A percentile compares a stretch with the other conserved stretches of the same genome.
These are phyloP conservation scores for Dipteronia sinensis DNA, from an alignment of 345 rosid genomes.

Conservation along the genomic window DNA sequence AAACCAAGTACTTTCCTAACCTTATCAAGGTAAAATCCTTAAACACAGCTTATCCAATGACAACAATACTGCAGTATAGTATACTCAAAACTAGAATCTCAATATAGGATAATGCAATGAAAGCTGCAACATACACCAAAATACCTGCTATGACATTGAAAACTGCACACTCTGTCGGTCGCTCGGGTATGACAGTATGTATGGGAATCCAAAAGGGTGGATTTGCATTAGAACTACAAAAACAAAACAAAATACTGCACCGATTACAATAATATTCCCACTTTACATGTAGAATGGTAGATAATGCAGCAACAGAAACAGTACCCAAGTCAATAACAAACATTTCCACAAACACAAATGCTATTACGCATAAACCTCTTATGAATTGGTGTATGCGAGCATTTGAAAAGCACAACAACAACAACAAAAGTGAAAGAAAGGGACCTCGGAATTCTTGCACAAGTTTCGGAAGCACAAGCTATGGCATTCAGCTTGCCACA, in stretches of 20 bases:
- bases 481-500: constrained; percentile 99
- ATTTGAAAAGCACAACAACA: not conserved
- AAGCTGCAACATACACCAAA: not conserved
- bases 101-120: not conserved
- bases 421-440: not conserved
- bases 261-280: not conserved
- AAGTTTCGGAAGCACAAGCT: constrained; percentile 98
- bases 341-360: not conserved
- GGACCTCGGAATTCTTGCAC: constrained; percentile 97
- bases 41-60: not conserved
- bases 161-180: constrained; percentile 92
- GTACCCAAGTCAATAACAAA: no score
- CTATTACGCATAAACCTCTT: not conserved
- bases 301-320: no score
- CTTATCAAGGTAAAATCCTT: not conserved
- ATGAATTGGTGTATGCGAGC: not conserved
- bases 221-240: constrained; percentile 78
- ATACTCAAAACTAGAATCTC: not conserved
- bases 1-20: not conserved
- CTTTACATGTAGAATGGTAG: not conserved
- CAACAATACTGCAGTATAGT: not conserved
- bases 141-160: constrained; percentile 96
- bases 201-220: constrained; percentile 99
- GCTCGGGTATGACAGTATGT: constrained; percentile 91
- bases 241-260: constrained; percentile 6